Evolutionary conservation across 768 basidiomycete species (phyloP), one percentile per base, ranked within the genome.

Genomic region (Royoungia palumana): DNA sequence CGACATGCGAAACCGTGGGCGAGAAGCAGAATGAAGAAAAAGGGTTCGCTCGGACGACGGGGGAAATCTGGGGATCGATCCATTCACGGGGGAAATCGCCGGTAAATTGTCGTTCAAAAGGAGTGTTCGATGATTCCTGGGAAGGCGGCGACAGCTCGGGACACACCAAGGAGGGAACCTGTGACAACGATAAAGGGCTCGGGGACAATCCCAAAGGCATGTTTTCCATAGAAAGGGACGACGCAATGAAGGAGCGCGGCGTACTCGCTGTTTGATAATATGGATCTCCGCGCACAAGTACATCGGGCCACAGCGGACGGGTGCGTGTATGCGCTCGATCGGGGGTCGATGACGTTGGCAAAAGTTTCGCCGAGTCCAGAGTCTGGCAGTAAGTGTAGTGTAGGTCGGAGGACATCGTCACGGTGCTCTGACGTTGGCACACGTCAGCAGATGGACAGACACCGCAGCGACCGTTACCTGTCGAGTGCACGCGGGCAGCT

Each of bases 31-130:
- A 20, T 16, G 53, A 28, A 28, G 22, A 30, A 21, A 19, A 6
- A 14, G 34, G 30, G 12, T 41, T 38, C 32, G 30, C 49, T 44
- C 66, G 50, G 12, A 43, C 21, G 24, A 67, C 53, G 4, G 66
- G 66, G 22, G 66, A 67, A 5, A 59, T 37, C 7, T 58, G 61
- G 41, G 30, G 21, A 34, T 14, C 38, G 47, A 27, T 53, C 63
- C 57, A 67, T 32, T 49, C 56, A 17, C 38, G 55, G 37, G 58
- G 38, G 19, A 57, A 53, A 36, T 62, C 41, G 44, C 47, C 41
- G 17, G 20, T n/a, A 35, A 69, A 67, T 32, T 65, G 65, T 27
- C 56, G 57, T 25, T 65, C 66, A 14, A 67, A 67, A 8, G 66
- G 63, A 1, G 66, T 61, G 22, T 55, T 58, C 51, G 45, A 54